Base-by-base conservation (phyloP, 768 basidiomycete genomes). In the Hydnomerulius pinastri region DNA sequence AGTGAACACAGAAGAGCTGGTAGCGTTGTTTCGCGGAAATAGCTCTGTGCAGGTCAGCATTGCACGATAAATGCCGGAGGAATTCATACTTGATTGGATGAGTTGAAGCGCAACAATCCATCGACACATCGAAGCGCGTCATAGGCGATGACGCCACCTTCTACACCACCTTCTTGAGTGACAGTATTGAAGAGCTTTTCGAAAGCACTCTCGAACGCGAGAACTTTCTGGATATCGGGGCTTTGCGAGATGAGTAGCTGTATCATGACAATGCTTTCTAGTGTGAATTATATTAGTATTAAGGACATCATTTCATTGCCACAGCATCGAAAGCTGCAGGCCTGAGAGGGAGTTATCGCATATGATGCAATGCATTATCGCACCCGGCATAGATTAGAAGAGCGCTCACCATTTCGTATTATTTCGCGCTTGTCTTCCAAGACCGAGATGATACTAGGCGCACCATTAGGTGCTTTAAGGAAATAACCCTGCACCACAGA, bases 181-280 rank as follows among this genome's bases (percentile, higher is more conserved):
- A 98, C 81, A 41, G 90, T 93, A 48, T 85, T 85, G 72, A 98
- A 93, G 25, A 99, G 78, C 64, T 88, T 92, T 73, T 99, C 97
- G 61, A 99, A 98, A 2, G 90, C 91, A 17, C 97, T 94, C 59
- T 94, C 93, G 60, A 99, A 99, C 0, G 95, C 93, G 38, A 98
- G 82, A 25, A 98, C 85, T 70, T 98, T 98, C 64, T 98, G 96
- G 29, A 99, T 90, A 66, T 98, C 92, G 27, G 90, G 82, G 59
- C 90, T 98, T 58, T 94, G 88, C 0, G 84, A 82, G 30, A 89
- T 82, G 12, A 99, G 75, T 5, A 83, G 74, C 54, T 95, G 90
- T 28, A 94, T 77, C 71, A 95, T 83, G 13, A 84, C 76, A 32
- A 97, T 82, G 20, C 85, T 87, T 79, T 98, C 92, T 91, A 71